A percentile compares a stretch with the other conserved stretches of the same genome.
These are phyloP conservation scores for Xylaria castorea DNA, from an alignment of 495 filamentous ascomycete species.

Conservation along the genomic window DNA sequence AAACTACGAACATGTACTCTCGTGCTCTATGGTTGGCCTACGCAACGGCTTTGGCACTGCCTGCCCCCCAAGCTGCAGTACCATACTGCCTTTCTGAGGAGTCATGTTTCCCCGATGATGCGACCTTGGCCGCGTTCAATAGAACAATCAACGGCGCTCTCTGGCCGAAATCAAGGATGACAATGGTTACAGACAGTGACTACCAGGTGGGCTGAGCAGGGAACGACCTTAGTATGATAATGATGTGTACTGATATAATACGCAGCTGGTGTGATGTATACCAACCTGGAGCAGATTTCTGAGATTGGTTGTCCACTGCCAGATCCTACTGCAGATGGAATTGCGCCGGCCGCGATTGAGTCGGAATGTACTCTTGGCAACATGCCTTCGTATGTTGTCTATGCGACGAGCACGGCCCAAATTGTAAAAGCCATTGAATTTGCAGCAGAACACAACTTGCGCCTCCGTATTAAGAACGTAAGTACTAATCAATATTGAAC, in stretches of 20 bases:
- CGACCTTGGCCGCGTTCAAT: slow-evolving; percentile 49
- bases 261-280: slow-evolving; percentile 17
- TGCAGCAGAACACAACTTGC: slow-evolving; percentile 34
- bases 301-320: slow-evolving; percentile 1
- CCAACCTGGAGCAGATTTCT: slow-evolving; percentile 16
- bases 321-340: neutral
- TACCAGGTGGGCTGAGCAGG: neutral
- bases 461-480: slow-evolving; percentile 33
- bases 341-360: slow-evolving; percentile 24
- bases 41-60: neutral
- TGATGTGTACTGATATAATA: neutral
- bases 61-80: neutral
- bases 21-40: neutral
- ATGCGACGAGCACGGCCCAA: slow-evolving; percentile 28
- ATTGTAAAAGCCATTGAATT: slow-evolving; percentile 31
- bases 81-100: slow-evolving; percentile 48
- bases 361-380: slow-evolving; percentile 21
- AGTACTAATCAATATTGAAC: neutral
- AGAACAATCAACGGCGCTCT: slow-evolving; percentile 49
- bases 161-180: slow-evolving; percentile 3
- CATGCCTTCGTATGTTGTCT: slow-evolving; percentile 33
- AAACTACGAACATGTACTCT: slow-evolving; percentile 4
- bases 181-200: slow-evolving; percentile 5
- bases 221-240: neutral
- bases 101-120: slow-evolving; percentile 42